phyloP scores from a whole-genome alignment of 768 basidiomycete species.

The Rhizopogon sp. region DNA sequence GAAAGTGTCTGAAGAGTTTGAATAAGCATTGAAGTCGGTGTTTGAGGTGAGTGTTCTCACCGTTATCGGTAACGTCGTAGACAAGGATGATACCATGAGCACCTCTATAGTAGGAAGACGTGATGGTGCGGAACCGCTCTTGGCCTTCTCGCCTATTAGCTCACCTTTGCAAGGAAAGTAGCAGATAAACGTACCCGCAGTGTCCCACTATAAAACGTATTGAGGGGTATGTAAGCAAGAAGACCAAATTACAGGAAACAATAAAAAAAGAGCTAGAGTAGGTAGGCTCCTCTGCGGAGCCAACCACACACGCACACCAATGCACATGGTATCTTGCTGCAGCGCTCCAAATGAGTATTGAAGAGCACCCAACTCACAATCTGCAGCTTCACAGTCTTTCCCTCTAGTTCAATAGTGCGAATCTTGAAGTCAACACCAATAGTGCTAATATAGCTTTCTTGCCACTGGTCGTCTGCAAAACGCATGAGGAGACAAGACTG shows the following conservation, averaged over 20 bases:
- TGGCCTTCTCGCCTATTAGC: slow-evolving; percentile 55
- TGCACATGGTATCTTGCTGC: neutral
- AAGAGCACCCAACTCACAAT: slow-evolving; percentile 60
- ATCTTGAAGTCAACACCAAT: slow-evolving; percentile 99
- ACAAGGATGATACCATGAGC: slow-evolving; percentile 98
- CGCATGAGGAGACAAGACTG: slow-evolving; percentile 91
- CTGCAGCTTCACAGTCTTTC: slow-evolving; percentile 97
- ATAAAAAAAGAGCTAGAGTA: neutral
- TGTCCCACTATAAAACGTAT: slow-evolving; percentile 71
- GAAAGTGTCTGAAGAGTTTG: slow-evolving; percentile 67
- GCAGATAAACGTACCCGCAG: slow-evolving; percentile 61
- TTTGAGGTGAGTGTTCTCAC: slow-evolving; percentile 29
- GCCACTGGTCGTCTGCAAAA: slow-evolving; percentile 96
- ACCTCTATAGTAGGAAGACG: slow-evolving; percentile 98
- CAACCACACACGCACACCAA: neutral
- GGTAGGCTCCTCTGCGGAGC: neutral
- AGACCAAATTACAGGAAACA: slow-evolving; percentile 7
- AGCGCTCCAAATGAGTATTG: neutral
- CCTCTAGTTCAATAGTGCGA: slow-evolving; percentile 96
- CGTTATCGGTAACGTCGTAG: slow-evolving; percentile 97
- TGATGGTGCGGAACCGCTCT: slow-evolving; percentile 98
- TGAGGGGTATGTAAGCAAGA: slow-evolving; percentile 21
- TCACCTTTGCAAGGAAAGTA: neutral
- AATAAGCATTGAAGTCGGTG: neutral
- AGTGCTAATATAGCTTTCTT: slow-evolving; percentile 94